A percentile compares a stretch with the other conserved stretches of the same genome.
Conservation (phyloP, 257 asterid species). For the Voacanga thouarsii region DNA sequence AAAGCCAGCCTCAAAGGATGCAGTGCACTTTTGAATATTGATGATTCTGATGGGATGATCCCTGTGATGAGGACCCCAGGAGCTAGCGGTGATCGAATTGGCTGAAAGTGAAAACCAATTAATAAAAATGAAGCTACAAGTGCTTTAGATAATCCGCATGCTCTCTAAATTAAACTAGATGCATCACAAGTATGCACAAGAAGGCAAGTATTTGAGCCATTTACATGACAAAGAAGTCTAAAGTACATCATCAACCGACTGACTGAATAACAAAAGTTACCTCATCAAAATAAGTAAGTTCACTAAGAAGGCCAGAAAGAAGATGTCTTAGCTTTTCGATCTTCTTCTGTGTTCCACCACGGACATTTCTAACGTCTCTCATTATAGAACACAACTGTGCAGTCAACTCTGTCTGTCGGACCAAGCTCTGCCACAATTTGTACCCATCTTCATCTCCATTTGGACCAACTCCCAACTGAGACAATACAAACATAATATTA, state of each 20-base stretch:
- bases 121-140: background rate
- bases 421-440: slow-evolving; percentile 97
- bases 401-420: slow-evolving; percentile 92
- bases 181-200: slow-evolving; percentile 7
- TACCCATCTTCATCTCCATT: slow-evolving; percentile 79
- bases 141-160: background rate
- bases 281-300: slow-evolving; percentile 98
- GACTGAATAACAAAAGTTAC: slow-evolving; percentile 31
- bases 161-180: background rate
- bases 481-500: slow-evolving; percentile 27
- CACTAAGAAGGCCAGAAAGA: slow-evolving; percentile 91
- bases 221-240: background rate
- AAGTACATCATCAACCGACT: slow-evolving; percentile 50
- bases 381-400: slow-evolving; percentile 90
- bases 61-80: slow-evolving; percentile 88
- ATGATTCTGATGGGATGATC: slow-evolving; percentile 91
- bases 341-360: slow-evolving; percentile 94
- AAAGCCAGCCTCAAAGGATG: slow-evolving; percentile 86
- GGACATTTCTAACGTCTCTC: slow-evolving; percentile 92
- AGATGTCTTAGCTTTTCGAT: slow-evolving; percentile 98
- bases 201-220: background rate
- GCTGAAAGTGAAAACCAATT: slow-evolving; percentile 48
- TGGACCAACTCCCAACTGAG: slow-evolving; percentile 61
- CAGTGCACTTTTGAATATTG: slow-evolving; percentile 86
- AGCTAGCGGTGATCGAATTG: slow-evolving; percentile 89